These are phyloP conservation scores for Botrytis hyacinthi DNA, from an alignment of 2,329 filamentous ascomycete genomes.

Conservation along the genomic window DNA sequence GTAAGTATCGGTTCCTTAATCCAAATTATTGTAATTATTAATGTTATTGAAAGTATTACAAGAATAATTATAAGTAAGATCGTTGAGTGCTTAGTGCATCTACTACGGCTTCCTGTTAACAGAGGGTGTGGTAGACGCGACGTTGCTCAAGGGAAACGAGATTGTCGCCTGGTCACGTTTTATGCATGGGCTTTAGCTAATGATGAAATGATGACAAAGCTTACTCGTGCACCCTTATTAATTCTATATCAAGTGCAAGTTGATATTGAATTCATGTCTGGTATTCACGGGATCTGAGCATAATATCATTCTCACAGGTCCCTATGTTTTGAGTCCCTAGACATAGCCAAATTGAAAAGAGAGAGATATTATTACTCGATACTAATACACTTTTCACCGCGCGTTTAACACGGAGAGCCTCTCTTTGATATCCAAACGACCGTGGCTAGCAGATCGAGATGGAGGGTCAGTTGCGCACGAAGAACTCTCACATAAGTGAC, in stretches of 20 bases:
- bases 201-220: background rate
- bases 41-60: background rate
- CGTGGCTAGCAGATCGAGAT: no score
- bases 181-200: background rate
- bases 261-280: background rate
- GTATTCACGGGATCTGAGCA: background rate
- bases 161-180: conserved; percentile 6
- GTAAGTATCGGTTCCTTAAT: background rate
- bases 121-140: background rate
- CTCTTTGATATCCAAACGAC: background rate
- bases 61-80: background rate
- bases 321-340: background rate
- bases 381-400: background rate
- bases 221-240: background rate
- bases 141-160: background rate
- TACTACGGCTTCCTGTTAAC: background rate
- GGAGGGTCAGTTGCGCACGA: no score
- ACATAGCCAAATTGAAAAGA: background rate
- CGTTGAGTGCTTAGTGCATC: background rate
- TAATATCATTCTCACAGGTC: background rate
- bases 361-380: background rate
- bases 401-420: background rate
- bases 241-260: background rate
- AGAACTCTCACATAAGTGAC: no score
- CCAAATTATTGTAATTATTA: background rate